phyloP scores from a whole-genome alignment of 345 rosid genomes.

The Anastatica hierochuntica region DNA sequence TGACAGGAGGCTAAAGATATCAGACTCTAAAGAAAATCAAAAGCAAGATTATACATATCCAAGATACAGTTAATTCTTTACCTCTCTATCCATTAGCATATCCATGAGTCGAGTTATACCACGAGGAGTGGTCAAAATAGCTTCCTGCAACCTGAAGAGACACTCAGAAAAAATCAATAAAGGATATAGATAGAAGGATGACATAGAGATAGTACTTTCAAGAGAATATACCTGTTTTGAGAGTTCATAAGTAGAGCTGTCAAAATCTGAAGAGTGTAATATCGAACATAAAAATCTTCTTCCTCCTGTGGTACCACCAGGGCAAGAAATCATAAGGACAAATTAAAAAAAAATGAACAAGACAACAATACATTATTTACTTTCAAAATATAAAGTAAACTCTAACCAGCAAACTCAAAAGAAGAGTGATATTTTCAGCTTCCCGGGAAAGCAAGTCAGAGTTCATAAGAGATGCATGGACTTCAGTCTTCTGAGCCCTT shows the following conservation, averaged over 20 bases:
- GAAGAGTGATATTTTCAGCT: slow-evolving; percentile 86
- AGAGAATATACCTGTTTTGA: slow-evolving; percentile 59
- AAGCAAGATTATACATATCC: neutral
- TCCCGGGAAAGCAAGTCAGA: slow-evolving; percentile 92
- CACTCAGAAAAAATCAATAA: slow-evolving; percentile 32
- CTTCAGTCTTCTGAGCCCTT: slow-evolving; percentile 64
- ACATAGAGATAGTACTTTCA: neutral
- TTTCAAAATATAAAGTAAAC: neutral
- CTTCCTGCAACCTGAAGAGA: slow-evolving; percentile 95
- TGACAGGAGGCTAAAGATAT: neutral
- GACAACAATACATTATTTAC: neutral
- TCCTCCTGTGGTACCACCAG: slow-evolving; percentile 52
- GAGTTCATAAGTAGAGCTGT: slow-evolving; percentile 93
- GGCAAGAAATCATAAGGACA: neutral
- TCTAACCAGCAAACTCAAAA: slow-evolving; percentile 79
- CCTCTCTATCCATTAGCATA: slow-evolving; percentile 99
- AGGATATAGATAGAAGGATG: slow-evolving; percentile 16
- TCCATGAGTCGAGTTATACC: slow-evolving; percentile 98
- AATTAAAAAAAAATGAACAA: no score
- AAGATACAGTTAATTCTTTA: slow-evolving; percentile 13
- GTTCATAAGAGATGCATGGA: slow-evolving; percentile 88
- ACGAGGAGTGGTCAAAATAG: slow-evolving; percentile 90
- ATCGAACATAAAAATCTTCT: slow-evolving; percentile 93
- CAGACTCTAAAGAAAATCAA: neutral
- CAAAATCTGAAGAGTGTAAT: slow-evolving; percentile 88